Conservation (phyloP, 2,329 filamentous ascomycete genomes). For the Phyllosticta citriasiana region DNA sequence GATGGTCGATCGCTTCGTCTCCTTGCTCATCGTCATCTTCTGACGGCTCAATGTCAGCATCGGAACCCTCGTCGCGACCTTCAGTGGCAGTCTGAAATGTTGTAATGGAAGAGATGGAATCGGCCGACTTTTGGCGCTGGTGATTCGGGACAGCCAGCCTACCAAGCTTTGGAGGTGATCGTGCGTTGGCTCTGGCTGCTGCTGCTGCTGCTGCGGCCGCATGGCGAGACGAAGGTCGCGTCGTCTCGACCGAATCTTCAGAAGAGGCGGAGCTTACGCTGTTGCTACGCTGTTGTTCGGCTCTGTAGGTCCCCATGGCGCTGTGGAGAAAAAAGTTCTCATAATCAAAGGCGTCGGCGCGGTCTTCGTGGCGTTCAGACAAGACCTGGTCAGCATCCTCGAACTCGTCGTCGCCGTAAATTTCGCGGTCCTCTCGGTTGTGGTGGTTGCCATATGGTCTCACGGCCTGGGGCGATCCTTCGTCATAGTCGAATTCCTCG, state of each 20-base stretch:
- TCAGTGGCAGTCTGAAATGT: slow-evolving; percentile 57
- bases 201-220: slow-evolving; percentile 14
- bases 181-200: slow-evolving; percentile 14
- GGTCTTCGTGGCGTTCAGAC: slow-evolving; percentile 69
- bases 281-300: slow-evolving; percentile 43
- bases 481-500: slow-evolving; percentile 17
- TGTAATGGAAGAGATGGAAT: slow-evolving; percentile 50
- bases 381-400: slow-evolving; percentile 5
- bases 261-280: slow-evolving; percentile 42
- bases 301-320: slow-evolving; percentile 69
- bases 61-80: slow-evolving; percentile 26
- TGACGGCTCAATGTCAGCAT: slow-evolving; percentile 23
- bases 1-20: slow-evolving; percentile 15
- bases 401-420: not conserved
- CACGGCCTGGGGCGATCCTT: not conserved
- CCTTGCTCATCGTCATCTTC: slow-evolving; percentile 35
- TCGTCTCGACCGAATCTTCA: slow-evolving; percentile 43
- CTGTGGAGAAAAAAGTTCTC: slow-evolving; percentile 93
- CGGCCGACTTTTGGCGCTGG: slow-evolving; percentile 45
- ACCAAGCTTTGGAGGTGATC: slow-evolving; percentile 20
- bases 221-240: slow-evolving; percentile 21
- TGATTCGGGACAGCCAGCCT: slow-evolving; percentile 21
- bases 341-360: slow-evolving; percentile 92
- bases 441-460: not conserved
- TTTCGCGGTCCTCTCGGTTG: not conserved